phyloP scores from a whole-genome alignment of 2,329 filamentous ascomycete genomes.

The Sporothrix variecibatus region DNA sequence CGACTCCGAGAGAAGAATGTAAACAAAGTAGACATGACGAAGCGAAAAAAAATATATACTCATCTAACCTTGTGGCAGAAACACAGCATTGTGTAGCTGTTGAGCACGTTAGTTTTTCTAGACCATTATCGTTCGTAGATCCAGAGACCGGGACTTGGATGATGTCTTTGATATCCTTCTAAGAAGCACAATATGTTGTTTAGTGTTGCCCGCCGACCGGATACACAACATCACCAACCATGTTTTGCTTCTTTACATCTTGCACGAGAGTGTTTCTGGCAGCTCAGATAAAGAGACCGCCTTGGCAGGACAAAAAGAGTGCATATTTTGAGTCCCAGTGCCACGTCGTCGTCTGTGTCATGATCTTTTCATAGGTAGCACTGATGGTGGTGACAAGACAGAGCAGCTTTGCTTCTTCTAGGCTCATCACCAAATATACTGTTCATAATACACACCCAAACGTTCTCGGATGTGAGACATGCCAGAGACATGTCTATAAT shows the following conservation, averaged over 20 bases:
- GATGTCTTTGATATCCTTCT: background rate
- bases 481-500: background rate
- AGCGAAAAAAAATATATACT: background rate
- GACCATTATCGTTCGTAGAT: no score
- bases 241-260: background rate
- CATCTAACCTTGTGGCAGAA: background rate
- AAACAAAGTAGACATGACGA: background rate
- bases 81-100: background rate
- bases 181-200: background rate
- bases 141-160: conserved; percentile 5
- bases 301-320: background rate
- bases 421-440: background rate
- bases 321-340: background rate
- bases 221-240: background rate
- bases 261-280: background rate
- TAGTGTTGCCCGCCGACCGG: background rate
- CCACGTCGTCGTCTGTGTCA: background rate
- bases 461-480: background rate
- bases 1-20: background rate
- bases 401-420: background rate
- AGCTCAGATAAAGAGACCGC: background rate
- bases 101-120: conserved; percentile 2
- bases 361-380: background rate
- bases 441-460: background rate
- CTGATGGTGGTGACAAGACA: background rate